A percentile compares a stretch with the other conserved stretches of the same genome.
phyloP scores from a whole-genome alignment of 2,329 filamentous ascomycete species.

The Sporothrix euskadiensis region DNA sequence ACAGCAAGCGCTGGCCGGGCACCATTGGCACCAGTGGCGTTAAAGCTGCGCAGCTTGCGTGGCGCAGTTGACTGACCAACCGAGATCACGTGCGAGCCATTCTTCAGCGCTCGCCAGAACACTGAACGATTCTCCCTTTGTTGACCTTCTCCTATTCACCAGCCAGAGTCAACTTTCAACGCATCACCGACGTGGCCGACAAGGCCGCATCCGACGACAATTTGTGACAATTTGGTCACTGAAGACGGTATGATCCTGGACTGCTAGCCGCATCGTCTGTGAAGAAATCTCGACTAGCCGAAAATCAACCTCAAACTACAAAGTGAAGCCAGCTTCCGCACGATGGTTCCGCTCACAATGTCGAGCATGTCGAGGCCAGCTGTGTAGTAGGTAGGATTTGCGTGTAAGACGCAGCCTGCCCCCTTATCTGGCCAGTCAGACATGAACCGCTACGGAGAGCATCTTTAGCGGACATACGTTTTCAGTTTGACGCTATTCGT shows the following conservation, averaged over 20 bases:
- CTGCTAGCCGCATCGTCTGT: too few species aligned
- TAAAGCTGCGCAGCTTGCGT: conserved; percentile 5
- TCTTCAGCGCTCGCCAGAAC: background rate
- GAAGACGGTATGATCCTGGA: too few species aligned
- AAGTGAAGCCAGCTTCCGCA: background rate
- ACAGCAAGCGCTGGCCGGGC: conserved; percentile 1
- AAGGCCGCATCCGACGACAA: background rate
- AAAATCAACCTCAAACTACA: too few species aligned
- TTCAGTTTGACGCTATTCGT: background rate
- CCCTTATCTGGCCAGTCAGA: background rate
- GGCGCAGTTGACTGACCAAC: background rate
- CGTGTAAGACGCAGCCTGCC: background rate
- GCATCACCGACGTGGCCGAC: background rate
- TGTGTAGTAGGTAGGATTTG: background rate
- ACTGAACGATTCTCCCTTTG: background rate
- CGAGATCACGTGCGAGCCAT: background rate
- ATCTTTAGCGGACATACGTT: background rate
- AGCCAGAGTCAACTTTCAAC: background rate
- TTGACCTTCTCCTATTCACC: background rate
- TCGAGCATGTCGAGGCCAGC: background rate
- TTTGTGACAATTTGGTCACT: too few species aligned
- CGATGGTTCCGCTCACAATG: background rate
- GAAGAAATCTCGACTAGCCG: too few species aligned
- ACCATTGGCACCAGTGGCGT: background rate
- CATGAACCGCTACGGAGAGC: background rate